Percentiles rank a stretch among this genome's conserved stretches.
Conservation (phyloP, 805 yeast genomes). For the Komagataella pseudopastoris region DNA sequence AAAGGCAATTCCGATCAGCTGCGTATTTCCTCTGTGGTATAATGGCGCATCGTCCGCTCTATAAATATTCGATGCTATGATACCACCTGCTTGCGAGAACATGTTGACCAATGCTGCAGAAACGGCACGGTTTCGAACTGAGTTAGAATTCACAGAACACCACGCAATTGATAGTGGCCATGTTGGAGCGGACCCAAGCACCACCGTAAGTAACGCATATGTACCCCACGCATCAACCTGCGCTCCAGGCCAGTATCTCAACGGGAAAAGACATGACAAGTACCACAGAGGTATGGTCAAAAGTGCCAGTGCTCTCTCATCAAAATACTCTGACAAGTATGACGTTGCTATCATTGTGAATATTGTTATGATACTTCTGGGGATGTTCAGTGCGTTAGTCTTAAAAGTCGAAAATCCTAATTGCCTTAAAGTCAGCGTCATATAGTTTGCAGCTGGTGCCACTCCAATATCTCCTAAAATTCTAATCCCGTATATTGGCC, state of each 20-base stretch:
- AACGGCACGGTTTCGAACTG: conserved; percentile 51
- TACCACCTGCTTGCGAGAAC: conserved; percentile 44
- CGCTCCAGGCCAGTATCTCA: conserved; percentile 16
- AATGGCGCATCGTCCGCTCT: conserved; percentile 42
- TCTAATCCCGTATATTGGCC: conserved; percentile 34
- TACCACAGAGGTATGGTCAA: conserved; percentile 13
- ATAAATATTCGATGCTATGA: conserved; percentile 44
- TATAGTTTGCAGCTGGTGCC: conserved; percentile 24
- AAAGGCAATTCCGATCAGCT: conserved; percentile 21
- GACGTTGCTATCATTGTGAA: conserved; percentile 21
- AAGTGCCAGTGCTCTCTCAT: conserved; percentile 12
- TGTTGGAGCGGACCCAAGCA: conserved; percentile 30
- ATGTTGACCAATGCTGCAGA: conserved; percentile 55
- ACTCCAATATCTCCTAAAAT: conserved; percentile 26
- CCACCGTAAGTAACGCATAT: conserved; percentile 10
- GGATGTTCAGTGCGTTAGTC: conserved; percentile 39
- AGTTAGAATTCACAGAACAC: conserved; percentile 49
- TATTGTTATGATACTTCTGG: conserved; percentile 26
- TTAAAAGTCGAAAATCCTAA: conserved; percentile 40
- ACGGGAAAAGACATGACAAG: conserved; percentile 11
- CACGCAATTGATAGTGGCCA: conserved; percentile 45
- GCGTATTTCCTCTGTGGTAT: conserved; percentile 43
- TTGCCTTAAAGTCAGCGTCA: conserved; percentile 32
- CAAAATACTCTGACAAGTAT: conserved; percentile 20
- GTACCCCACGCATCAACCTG: conserved; percentile 13